These are phyloP conservation scores for Gnaphalium uliginosum DNA, from an alignment of 129 eudicot species.

Conservation along the genomic window DNA sequence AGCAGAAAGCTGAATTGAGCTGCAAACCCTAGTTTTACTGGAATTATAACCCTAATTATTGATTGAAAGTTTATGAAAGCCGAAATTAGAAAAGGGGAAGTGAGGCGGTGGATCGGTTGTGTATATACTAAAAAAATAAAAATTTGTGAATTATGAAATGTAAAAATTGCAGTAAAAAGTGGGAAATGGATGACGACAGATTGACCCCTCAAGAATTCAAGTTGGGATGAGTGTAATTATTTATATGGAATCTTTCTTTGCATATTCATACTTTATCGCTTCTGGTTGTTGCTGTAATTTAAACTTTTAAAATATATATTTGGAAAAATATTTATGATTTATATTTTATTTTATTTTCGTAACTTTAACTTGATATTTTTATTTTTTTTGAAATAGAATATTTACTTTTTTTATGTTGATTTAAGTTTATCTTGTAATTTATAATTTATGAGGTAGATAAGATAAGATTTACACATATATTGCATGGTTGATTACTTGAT, in stretches of 20 bases:
- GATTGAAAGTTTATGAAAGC: slow-evolving; percentile 2
- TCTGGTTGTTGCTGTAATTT: neutral
- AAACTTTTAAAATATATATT: too few relatives aligned
- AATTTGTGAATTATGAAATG: neutral
- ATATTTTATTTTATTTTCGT: too few relatives aligned
- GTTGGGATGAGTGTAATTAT: slow-evolving; percentile 6
- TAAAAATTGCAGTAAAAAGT: slow-evolving; percentile 21
- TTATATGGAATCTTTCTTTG: slow-evolving; percentile 10
- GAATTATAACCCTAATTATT: slow-evolving; percentile 26
- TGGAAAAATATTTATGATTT: too few relatives aligned
- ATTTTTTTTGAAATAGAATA: too few relatives aligned
- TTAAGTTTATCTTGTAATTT: too few relatives aligned
- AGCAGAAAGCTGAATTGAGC: slow-evolving; percentile 13
- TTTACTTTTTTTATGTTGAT: too few relatives aligned
- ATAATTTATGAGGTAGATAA: too few relatives aligned
- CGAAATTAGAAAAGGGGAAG: slow-evolving; percentile 19
- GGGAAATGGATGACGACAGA: slow-evolving; percentile 30
- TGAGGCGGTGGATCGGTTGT: slow-evolving; percentile 34
- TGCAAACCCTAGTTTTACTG: neutral
- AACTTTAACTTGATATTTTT: too few relatives aligned
- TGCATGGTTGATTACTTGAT: too few relatives aligned
- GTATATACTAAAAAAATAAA: neutral
- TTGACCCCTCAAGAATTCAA: slow-evolving; percentile 21
- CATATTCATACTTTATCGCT: neutral
- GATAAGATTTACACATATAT: too few relatives aligned